A percentile compares a stretch with the other conserved stretches of the same genome.
Evolutionary conservation across 495 filamentous ascomycete species (phyloP).

Genomic region (Talaromyces liani): DNA sequence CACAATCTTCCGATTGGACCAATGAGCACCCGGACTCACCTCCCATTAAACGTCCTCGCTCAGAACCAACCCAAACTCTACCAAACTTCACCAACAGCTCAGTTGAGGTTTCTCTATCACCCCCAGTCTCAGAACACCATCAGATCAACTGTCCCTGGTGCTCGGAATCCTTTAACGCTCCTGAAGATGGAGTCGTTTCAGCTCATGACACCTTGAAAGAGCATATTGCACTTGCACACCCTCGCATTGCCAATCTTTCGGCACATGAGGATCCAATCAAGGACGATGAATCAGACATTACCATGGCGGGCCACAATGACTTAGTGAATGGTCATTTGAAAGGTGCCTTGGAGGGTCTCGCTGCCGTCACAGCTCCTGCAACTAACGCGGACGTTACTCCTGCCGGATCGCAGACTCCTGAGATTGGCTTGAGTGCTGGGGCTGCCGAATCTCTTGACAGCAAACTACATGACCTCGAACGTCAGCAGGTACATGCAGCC

Average conservation of each 20-base stretch:
- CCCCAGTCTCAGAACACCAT: slow-evolving; percentile 17
- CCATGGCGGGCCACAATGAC: slow-evolving; percentile 13
- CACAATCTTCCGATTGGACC: slow-evolving; percentile 28
- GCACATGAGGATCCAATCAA: slow-evolving; percentile 20
- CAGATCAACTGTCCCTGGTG: slow-evolving; percentile 31
- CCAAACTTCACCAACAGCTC: slow-evolving; percentile 24
- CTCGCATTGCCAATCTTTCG: slow-evolving; percentile 19
- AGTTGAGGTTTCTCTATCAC: slow-evolving; percentile 30
- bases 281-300: slow-evolving; percentile 1
- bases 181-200: slow-evolving; percentile 19
- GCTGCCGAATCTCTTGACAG: slow-evolving; percentile 22
- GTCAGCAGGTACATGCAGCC: slow-evolving; percentile 43
- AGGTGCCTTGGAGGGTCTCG: background rate
- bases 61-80: slow-evolving; percentile 26
- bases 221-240: slow-evolving; percentile 28
- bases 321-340: slow-evolving; percentile 11
- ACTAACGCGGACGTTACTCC: slow-evolving; percentile 11
- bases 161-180: slow-evolving; percentile 25
- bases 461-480: slow-evolving; percentile 22
- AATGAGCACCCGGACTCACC: background rate
- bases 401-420: background rate
- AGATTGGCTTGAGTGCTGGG: slow-evolving; percentile 15
- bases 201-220: slow-evolving; percentile 23
- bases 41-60: slow-evolving; percentile 10
- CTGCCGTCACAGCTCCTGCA: slow-evolving; percentile 1